These are phyloP conservation scores for Chaetomiaceae sp. DNA, from an alignment of 2,329 filamentous ascomycete genomes.

Conservation along the genomic window DNA sequence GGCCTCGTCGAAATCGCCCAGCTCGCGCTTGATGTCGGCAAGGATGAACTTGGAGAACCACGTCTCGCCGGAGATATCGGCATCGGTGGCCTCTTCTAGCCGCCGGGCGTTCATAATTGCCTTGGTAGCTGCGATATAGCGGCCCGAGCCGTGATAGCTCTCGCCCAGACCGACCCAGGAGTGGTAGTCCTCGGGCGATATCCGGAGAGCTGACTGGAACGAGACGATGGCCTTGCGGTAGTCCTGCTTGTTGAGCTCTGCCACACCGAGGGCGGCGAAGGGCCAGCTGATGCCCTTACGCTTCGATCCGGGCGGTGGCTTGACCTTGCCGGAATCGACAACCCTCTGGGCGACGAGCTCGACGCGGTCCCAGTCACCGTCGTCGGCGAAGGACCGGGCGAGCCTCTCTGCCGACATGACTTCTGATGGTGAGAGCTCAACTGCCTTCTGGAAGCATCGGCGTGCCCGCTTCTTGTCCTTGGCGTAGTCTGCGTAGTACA, in stretches of 20 bases:
- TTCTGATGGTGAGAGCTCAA: conserved; percentile 85
- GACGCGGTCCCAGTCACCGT: conserved; percentile 93
- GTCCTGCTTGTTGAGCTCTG: conserved; percentile 90
- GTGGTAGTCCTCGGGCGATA: conserved; percentile 82
- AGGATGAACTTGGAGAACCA: conserved; percentile 99
- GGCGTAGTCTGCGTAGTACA: conserved; percentile 87
- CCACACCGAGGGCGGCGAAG: conserved; percentile 85
- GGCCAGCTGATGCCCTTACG: conserved; percentile 93
- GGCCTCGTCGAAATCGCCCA: conserved; percentile 83
- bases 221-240: conserved; percentile 84
- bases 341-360: conserved; percentile 87
- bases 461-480: conserved; percentile 80
- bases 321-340: conserved; percentile 89
- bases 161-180: conserved; percentile 97
- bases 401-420: conserved; percentile 81
- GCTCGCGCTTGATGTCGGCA: conserved; percentile 85
- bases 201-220: conserved; percentile 81
- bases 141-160: conserved; percentile 89
- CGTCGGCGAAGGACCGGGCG: conserved; percentile 78
- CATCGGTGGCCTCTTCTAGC: conserved; percentile 54
- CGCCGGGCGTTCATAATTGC: conserved; percentile 80
- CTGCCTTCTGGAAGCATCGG: conserved; percentile 93
- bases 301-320: conserved; percentile 86
- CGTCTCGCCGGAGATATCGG: conserved; percentile 56
- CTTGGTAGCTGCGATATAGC: conserved; percentile 89